Evolutionary conservation across 345 rosid species (phyloP).

Genomic region (Camelina hispida): DNA sequence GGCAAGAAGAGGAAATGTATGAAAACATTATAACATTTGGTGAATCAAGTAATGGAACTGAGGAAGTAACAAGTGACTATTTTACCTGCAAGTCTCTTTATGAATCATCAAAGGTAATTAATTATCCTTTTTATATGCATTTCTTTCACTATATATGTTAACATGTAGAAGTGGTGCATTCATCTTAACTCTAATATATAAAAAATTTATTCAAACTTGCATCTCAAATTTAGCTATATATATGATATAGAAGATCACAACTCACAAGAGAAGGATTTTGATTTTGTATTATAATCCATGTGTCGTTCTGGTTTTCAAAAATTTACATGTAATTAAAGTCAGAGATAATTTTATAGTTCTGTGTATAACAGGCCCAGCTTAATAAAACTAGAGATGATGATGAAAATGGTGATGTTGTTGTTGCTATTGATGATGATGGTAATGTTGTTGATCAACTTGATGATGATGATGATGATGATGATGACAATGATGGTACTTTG

Average conservation of each 20-base stretch:
- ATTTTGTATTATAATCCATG: neutral
- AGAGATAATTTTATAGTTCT: neutral
- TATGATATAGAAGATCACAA: neutral
- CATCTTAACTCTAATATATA: neutral
- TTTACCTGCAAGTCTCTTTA: conserved; percentile 38
- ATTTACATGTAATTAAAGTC: neutral
- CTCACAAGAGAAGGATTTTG: neutral
- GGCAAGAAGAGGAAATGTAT: conserved; percentile 33
- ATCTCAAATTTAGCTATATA: neutral
- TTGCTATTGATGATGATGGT: conserved; percentile 4
- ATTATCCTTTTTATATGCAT: conserved; percentile 5
- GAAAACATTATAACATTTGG: conserved; percentile 43
- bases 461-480: neutral
- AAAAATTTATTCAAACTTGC: neutral
- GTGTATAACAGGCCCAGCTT: conserved; percentile 25
- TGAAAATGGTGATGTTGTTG: conserved; percentile 18
- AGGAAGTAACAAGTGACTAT: conserved; percentile 28
- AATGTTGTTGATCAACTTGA: conserved; percentile 1
- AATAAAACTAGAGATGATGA: conserved; percentile 24
- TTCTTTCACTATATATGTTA: conserved; percentile 11
- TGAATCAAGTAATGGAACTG: conserved; percentile 27
- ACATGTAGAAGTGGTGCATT: neutral
- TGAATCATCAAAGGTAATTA: conserved; percentile 43
- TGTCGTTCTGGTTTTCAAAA: neutral
- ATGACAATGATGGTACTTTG: conserved; percentile 16